These are phyloP conservation scores for Zanthoxylum bungeanum DNA, from an alignment of 345 rosid genomes.

Conservation along the genomic window DNA sequence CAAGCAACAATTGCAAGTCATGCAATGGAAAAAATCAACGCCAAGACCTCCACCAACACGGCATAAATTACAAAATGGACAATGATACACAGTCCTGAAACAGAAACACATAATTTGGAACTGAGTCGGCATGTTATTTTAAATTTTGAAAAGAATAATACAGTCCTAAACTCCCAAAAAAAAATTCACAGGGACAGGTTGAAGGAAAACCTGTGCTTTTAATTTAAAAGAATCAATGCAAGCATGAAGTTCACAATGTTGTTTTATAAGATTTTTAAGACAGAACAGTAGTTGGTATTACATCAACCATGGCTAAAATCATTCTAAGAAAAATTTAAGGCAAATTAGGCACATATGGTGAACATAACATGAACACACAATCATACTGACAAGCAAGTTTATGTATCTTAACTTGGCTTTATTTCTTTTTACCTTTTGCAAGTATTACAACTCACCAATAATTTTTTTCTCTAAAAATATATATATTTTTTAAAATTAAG, in stretches of 20 bases:
- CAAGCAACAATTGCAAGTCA: slow-evolving; percentile 92
- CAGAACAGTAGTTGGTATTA: background rate
- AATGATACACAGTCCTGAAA: slow-evolving; percentile 76
- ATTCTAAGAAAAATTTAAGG: background rate
- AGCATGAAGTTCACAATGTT: background rate
- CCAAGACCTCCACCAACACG: slow-evolving; percentile 91
- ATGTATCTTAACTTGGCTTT: background rate
- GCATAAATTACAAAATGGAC: slow-evolving; percentile 92
- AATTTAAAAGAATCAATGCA: background rate
- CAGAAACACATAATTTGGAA: slow-evolving; percentile 1
- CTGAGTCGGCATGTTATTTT: background rate
- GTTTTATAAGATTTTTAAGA: background rate
- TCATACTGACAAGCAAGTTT: background rate
- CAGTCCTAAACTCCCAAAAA: background rate
- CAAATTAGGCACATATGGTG: background rate
- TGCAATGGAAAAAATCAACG: slow-evolving; percentile 84
- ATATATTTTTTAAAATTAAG: background rate
- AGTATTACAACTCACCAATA: background rate
- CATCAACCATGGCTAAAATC: background rate
- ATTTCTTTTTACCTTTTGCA: too few species aligned
- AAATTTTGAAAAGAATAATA: background rate
- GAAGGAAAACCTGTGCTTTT: background rate
- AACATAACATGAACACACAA: background rate
- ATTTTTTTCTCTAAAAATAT: background rate
- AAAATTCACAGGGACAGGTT: background rate